phyloP scores from a whole-genome alignment of 176 grass and related monocot genomes.

The Stipa capillata region DNA sequence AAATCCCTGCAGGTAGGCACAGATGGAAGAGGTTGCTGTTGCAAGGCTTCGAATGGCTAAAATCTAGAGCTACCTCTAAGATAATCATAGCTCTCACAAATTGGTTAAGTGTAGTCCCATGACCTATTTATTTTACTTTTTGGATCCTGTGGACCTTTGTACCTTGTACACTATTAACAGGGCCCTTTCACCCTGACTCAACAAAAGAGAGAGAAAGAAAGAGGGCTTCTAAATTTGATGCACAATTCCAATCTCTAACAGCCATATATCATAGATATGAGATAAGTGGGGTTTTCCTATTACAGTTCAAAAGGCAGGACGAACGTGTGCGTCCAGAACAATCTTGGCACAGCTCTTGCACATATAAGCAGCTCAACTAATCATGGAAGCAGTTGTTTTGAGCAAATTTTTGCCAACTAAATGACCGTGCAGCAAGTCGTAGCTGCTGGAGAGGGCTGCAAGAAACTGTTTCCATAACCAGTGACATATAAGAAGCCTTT shows the following conservation, averaged over 20 bases:
- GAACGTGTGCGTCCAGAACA: not conserved
- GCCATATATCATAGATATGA: not conserved
- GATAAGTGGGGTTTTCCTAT: not conserved
- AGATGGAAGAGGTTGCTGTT: too few species aligned
- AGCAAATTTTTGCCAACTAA: not conserved
- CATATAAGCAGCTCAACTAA: not conserved
- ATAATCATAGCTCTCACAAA: too few species aligned
- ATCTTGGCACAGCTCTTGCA: not conserved
- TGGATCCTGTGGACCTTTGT: too few species aligned
- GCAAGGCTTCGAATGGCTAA: too few species aligned
- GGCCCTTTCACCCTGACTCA: not conserved
- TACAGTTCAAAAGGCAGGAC: not conserved
- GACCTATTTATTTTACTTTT: too few species aligned
- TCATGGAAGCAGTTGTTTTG: not conserved
- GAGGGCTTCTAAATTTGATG: not conserved
- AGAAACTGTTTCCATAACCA: not conserved
- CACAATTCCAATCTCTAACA: not conserved
- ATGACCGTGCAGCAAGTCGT: not conserved
- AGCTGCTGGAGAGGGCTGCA: not conserved
- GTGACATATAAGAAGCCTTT: not conserved
- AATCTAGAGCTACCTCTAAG: too few species aligned
- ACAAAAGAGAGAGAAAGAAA: not conserved
- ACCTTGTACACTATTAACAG: not conserved
- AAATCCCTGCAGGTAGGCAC: too few species aligned
- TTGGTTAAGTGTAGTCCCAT: too few species aligned